Conservation (phyloP, 805 yeast species). For the Ogataea polymorpha region DNA sequence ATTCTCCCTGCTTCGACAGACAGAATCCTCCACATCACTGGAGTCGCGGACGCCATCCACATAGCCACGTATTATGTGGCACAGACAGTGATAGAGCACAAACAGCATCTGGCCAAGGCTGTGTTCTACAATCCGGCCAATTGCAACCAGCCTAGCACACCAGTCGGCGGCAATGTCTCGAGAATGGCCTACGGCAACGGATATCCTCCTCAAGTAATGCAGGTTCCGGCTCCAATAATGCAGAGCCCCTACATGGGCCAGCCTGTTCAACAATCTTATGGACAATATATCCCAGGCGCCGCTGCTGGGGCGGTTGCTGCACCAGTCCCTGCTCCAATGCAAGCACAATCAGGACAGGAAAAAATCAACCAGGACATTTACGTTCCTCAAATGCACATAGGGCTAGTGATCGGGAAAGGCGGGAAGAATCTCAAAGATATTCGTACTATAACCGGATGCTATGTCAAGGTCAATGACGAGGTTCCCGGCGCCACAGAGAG, state of each 20-base stretch:
- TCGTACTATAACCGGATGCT: constrained; percentile 70
- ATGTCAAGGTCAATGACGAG: constrained; percentile 64
- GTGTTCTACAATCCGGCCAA: constrained; percentile 59
- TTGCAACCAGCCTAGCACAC: constrained; percentile 30
- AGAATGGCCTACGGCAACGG: constrained; percentile 12
- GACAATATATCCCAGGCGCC: constrained; percentile 2
- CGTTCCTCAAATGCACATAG: constrained; percentile 76
- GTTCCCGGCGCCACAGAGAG: constrained; percentile 57
- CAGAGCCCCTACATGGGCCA: constrained; percentile 22
- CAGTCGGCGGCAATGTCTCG: constrained; percentile 11
- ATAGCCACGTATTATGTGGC: constrained; percentile 76
- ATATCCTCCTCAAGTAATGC: constrained; percentile 26
- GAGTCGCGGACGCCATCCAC: constrained; percentile 85
- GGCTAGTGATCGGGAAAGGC: constrained; percentile 82
- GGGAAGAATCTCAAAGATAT: constrained; percentile 80
- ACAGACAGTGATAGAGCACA: constrained; percentile 62
- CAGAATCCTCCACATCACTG: constrained; percentile 63
- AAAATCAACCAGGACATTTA: constrained; percentile 65
- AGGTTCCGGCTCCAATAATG: constrained; percentile 27
- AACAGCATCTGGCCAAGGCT: constrained; percentile 53
- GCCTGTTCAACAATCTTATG: constrained; percentile 5
- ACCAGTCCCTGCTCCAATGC: constrained; percentile 1
- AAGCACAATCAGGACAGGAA: constrained; percentile 34
- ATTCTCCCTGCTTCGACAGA: constrained; percentile 76
- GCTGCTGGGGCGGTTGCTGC: constrained; percentile 9